phyloP scores from a whole-genome alignment of 1,284 basidiomycete species.

The Peniophora sp. region DNA sequence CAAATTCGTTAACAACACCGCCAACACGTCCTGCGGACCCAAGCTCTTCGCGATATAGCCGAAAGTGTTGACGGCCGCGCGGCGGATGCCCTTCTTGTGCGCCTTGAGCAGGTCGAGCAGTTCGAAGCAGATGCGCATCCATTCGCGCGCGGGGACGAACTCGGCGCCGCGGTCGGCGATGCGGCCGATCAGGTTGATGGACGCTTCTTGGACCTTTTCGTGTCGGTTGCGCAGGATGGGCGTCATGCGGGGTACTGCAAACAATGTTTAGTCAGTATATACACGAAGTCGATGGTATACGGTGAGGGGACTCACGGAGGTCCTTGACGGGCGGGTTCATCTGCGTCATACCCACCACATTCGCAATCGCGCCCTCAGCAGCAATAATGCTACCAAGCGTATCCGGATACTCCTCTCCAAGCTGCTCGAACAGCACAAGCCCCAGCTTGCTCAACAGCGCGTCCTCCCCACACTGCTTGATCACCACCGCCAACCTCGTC shows the following conservation, averaged over 20 bases:
- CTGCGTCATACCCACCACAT: slow-evolving; percentile 99
- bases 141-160: slow-evolving; percentile 96
- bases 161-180: slow-evolving; percentile 99
- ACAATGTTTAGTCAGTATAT: neutral
- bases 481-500: slow-evolving; percentile 89
- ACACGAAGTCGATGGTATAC: slow-evolving; percentile 7
- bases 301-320: slow-evolving; percentile 56
- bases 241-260: slow-evolving; percentile 93
- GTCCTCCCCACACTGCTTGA: slow-evolving; percentile 98
- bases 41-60: slow-evolving; percentile 99
- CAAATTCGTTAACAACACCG: slow-evolving; percentile 92
- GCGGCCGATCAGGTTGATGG: slow-evolving; percentile 98
- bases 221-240: slow-evolving; percentile 98
- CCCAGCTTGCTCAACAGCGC: slow-evolving; percentile 94
- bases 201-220: slow-evolving; percentile 99
- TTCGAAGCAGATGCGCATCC: slow-evolving; percentile 99
- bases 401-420: slow-evolving; percentile 99
- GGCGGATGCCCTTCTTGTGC: slow-evolving; percentile 98
- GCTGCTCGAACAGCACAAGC: slow-evolving; percentile 95
- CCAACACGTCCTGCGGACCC: slow-evolving; percentile 97
- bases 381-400: slow-evolving; percentile 98
- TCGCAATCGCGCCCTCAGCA: slow-evolving; percentile 96
- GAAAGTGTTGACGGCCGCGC: slow-evolving; percentile 98
- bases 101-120: slow-evolving; percentile 95
- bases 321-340: slow-evolving; percentile 99